Evolutionary conservation across 2,329 filamentous ascomycete species (phyloP).

Genomic region (Exophiala dermatitidis): DNA sequence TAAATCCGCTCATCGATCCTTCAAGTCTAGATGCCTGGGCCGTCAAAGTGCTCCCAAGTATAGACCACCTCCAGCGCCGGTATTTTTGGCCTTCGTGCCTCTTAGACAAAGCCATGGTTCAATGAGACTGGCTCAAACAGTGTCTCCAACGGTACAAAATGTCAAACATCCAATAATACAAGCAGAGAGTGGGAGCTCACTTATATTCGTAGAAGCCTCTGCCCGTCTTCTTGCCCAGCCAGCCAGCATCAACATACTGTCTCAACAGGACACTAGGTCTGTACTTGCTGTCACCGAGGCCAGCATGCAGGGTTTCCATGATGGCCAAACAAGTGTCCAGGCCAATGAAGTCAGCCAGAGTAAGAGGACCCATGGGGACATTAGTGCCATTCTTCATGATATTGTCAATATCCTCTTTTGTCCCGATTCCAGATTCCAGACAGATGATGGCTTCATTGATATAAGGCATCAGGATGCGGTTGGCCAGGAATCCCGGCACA

Average conservation of each 20-base stretch:
- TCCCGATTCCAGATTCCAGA: constrained; percentile 84
- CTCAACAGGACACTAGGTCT: constrained; percentile 75
- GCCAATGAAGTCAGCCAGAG: constrained; percentile 93
- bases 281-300: constrained; percentile 95
- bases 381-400: constrained; percentile 99
- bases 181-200: neutral
- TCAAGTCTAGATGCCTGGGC: too few species aligned
- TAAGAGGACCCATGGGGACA: constrained; percentile 93
- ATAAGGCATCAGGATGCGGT: constrained; percentile 96
- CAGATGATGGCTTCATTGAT: constrained; percentile 98
- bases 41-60: too few species aligned
- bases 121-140: too few species aligned
- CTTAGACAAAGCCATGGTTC: too few species aligned
- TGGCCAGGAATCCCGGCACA: constrained; percentile 88
- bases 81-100: too few species aligned
- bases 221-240: constrained; percentile 94
- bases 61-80: too few species aligned
- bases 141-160: too few species aligned
- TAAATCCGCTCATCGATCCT: too few species aligned
- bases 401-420: constrained; percentile 82
- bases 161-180: too few species aligned
- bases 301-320: constrained; percentile 87
- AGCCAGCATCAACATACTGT: constrained; percentile 97
- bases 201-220: constrained; percentile 90
- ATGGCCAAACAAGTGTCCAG: constrained; percentile 93